Conservation (phyloP, 1,284 basidiomycete species). For the Microbotryomycetes sp. region DNA sequence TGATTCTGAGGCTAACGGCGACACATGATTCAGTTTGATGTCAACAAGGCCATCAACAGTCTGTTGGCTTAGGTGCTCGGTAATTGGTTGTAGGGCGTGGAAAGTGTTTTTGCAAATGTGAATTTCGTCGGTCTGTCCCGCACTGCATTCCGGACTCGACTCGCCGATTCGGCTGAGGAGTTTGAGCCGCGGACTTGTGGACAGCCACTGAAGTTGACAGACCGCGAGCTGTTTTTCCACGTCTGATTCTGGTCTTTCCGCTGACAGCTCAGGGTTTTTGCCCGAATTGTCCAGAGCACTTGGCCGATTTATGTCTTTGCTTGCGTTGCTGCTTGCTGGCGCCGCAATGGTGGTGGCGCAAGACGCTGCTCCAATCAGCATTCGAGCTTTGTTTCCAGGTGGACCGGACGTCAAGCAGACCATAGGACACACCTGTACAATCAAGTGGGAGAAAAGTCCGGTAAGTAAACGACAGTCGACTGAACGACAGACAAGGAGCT, state of each 20-base stretch:
- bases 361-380: too few species aligned
- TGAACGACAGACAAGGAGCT: background rate
- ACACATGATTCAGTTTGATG: constrained; percentile 50
- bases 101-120: background rate
- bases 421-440: background rate
- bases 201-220: too few species aligned
- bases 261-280: too few species aligned
- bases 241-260: too few species aligned
- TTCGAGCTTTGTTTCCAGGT: background rate
- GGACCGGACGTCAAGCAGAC: background rate
- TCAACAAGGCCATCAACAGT: constrained; percentile 63
- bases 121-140: background rate
- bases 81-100: background rate
- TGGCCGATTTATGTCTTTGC: too few species aligned
- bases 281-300: too few species aligned
- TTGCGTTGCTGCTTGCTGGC: background rate
- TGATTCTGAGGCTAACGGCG: background rate
- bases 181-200: too few species aligned
- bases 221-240: too few species aligned
- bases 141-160: too few species aligned
- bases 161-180: too few species aligned
- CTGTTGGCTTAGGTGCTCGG: constrained; percentile 44
- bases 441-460: background rate
- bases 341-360: too few species aligned
- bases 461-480: background rate